Evolutionary conservation across 1,139 yeast genomes (phyloP).

Genomic region (Kodamaea arcana): DNA sequence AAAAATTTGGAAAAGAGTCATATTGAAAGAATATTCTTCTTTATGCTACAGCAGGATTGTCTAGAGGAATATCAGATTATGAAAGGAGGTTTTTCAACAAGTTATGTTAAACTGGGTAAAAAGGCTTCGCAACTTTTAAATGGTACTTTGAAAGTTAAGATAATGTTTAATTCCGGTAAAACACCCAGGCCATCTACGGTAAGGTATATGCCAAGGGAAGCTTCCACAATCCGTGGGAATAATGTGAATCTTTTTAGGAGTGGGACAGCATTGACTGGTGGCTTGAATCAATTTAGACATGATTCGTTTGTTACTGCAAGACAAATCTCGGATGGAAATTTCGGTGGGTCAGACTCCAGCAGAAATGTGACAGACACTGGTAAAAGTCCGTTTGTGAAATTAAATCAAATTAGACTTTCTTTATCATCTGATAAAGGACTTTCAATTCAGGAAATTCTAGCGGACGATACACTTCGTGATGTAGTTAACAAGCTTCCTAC

Average conservation of each 20-base stretch:
- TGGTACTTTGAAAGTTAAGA: slow-evolving; percentile 41
- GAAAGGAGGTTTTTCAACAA: slow-evolving; percentile 78
- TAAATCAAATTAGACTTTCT: slow-evolving; percentile 43
- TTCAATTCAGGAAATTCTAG: slow-evolving; percentile 39
- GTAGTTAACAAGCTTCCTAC: slow-evolving; percentile 56
- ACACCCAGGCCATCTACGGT: not conserved
- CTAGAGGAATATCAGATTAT: slow-evolving; percentile 69
- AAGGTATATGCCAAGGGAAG: not conserved
- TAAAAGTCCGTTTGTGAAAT: slow-evolving; percentile 16
- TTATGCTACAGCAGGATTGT: slow-evolving; percentile 63
- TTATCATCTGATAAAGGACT: slow-evolving; percentile 41
- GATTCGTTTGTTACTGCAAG: slow-evolving; percentile 30
- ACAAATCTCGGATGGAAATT: slow-evolving; percentile 15
- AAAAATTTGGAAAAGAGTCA: slow-evolving; percentile 58
- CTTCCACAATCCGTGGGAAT: not conserved
- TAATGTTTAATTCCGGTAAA: slow-evolving; percentile 9
- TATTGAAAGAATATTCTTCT: slow-evolving; percentile 78
- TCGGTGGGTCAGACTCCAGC: slow-evolving; percentile 7
- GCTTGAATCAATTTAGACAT: slow-evolving; percentile 14
- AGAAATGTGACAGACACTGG: not conserved
- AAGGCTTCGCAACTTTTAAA: slow-evolving; percentile 44
- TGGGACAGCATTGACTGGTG: slow-evolving; percentile 5
- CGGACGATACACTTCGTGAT: slow-evolving; percentile 48
- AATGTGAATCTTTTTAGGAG: too few species aligned
- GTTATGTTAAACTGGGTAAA: slow-evolving; percentile 63